phyloP scores from a whole-genome alignment of 164 flowering plant genomes.

The Magnolia officinalis region DNA sequence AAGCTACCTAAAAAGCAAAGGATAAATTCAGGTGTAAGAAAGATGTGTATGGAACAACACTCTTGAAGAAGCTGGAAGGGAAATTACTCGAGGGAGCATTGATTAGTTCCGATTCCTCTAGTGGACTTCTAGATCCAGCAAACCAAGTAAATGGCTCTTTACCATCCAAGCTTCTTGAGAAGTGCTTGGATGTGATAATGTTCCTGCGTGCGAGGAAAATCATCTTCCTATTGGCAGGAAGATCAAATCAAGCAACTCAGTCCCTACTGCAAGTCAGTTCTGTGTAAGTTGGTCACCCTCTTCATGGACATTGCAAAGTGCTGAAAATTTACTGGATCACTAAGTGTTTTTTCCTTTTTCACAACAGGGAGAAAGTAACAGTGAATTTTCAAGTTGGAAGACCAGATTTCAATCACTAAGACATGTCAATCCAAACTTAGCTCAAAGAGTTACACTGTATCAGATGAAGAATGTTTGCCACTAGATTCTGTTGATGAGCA shows the following conservation, averaged over 20 bases:
- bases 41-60: neutral
- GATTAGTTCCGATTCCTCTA: slow-evolving; percentile 10
- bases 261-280: slow-evolving; percentile 36
- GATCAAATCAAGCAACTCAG: slow-evolving; percentile 14
- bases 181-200: slow-evolving; percentile 1
- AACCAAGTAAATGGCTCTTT: slow-evolving; percentile 4
- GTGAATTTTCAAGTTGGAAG: slow-evolving; percentile 30
- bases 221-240: slow-evolving; percentile 14
- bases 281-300: slow-evolving; percentile 81
- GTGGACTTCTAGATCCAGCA: slow-evolving; percentile 1
- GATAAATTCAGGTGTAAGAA: slow-evolving; percentile 25
- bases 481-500: too few relatives aligned
- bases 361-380: slow-evolving; percentile 59
- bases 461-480: too few relatives aligned
- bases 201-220: slow-evolving; percentile 33
- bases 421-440: slow-evolving; percentile 15
- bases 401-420: slow-evolving; percentile 25
- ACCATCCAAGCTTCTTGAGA: slow-evolving; percentile 6
- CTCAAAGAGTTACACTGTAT: slow-evolving; percentile 18
- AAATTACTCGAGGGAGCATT: neutral
- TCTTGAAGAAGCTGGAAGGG: neutral
- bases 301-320: slow-evolving; percentile 16
- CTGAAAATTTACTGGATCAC: slow-evolving; percentile 17
- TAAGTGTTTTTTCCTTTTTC: slow-evolving; percentile 19
- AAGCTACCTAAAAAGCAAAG: slow-evolving; percentile 9